A percentile compares a stretch with the other conserved stretches of the same genome.
phyloP scores from a whole-genome alignment of 73 alveolate genomes.

The Halteria grandinella region DNA sequence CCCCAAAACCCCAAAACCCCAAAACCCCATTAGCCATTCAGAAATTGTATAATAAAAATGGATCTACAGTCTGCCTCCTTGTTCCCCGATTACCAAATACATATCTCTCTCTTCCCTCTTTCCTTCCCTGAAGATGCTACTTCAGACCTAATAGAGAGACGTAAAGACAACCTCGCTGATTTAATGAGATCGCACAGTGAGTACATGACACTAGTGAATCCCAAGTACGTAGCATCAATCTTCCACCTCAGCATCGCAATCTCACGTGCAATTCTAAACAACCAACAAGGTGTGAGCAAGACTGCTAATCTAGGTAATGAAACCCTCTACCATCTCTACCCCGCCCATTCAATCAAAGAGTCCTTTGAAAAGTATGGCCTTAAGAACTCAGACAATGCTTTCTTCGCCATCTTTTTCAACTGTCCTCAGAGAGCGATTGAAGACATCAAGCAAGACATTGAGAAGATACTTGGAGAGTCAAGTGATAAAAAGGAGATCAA shows the following conservation, averaged over 20 bases:
- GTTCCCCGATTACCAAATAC: no score
- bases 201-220: constrained; percentile 17
- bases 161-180: constrained; percentile 4
- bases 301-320: constrained; percentile 34
- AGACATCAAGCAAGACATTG: neutral
- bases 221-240: constrained; percentile 17
- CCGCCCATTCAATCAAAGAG: neutral
- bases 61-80: no score
- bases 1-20: no score
- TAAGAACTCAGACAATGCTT: constrained; percentile 36
- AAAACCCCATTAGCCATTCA: no score
- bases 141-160: neutral
- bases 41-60: no score
- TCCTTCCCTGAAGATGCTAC: neutral
- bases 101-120: no score
- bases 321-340: constrained; percentile 6
- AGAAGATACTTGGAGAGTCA: neutral
- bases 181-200: constrained; percentile 2
- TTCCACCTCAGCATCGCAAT: constrained; percentile 23
- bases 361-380: constrained; percentile 44
- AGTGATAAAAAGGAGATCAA: constrained; percentile 13
- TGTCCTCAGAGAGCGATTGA: neutral
- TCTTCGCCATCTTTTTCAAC: constrained; percentile 7
- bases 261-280: constrained; percentile 1
- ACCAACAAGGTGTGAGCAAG: constrained; percentile 12